phyloP scores from a whole-genome alignment of 768 basidiomycete genomes.

The Roridomyces roridus region DNA sequence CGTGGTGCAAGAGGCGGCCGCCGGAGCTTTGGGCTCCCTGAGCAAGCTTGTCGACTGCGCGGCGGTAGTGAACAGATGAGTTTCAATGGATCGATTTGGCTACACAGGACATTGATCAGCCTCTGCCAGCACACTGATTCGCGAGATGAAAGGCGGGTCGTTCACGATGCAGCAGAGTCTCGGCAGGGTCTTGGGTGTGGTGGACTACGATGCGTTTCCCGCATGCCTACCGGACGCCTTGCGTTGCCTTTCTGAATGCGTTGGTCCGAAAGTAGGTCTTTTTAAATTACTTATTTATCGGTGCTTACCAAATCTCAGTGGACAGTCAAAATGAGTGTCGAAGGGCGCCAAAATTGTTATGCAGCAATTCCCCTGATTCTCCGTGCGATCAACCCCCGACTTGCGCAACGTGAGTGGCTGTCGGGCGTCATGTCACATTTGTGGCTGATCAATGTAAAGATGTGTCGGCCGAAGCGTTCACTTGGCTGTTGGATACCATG shows the following conservation, averaged over 20 bases:
- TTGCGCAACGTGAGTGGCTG: conserved; percentile 50
- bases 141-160: conserved; percentile 59
- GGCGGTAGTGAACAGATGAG: conserved; percentile 75
- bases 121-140: conserved; percentile 57
- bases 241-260: conserved; percentile 63
- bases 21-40: conserved; percentile 69
- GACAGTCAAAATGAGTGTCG: conserved; percentile 37
- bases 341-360: conserved; percentile 48
- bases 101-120: background rate
- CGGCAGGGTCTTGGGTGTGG: conserved; percentile 67
- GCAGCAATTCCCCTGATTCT: conserved; percentile 57
- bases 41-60: conserved; percentile 75
- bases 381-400: conserved; percentile 45
- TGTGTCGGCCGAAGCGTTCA: conserved; percentile 51
- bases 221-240: conserved; percentile 61
- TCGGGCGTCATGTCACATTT: background rate
- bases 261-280: conserved; percentile 56
- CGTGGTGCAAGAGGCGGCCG: conserved; percentile 78
- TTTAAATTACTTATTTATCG: conserved; percentile 27
- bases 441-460: conserved; percentile 41
- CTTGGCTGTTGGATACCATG: conserved; percentile 59
- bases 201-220: conserved; percentile 67
- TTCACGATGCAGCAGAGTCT: conserved; percentile 74
- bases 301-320: conserved; percentile 21
- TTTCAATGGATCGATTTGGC: conserved; percentile 32